Evolutionary conservation across 768 basidiomycete species (phyloP).

Genomic region (Hypholoma fasciculare): DNA sequence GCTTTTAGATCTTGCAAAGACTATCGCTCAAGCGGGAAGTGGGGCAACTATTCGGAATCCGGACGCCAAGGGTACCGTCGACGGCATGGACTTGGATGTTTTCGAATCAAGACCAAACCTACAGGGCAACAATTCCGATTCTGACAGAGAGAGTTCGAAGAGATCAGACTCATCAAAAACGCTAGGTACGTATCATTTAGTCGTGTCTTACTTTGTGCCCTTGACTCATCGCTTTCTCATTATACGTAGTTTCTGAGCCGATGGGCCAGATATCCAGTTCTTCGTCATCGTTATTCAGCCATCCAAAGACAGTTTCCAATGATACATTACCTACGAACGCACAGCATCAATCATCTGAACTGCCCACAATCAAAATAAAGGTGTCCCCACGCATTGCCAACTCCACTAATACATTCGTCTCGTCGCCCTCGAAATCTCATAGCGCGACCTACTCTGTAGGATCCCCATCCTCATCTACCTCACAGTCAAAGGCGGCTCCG

Average conservation of each 20-base stretch:
- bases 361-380: constrained; percentile 1
- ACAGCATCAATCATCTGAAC: not conserved
- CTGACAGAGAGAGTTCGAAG: not conserved
- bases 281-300: too few species aligned
- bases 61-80: not conserved
- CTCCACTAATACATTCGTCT: not conserved
- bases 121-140: not conserved
- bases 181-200: not conserved
- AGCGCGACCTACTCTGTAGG: not conserved
- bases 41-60: too few species aligned
- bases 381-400: not conserved
- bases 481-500: not conserved
- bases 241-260: not conserved
- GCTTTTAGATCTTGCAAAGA: not conserved
- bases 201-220: not conserved
- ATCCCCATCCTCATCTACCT: too few species aligned
- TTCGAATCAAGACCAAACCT: not conserved
- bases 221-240: not conserved
- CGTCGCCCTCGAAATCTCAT: not conserved
- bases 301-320: too few species aligned
- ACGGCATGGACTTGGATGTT: not conserved
- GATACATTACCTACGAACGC: too few species aligned
- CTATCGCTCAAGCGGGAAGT: not conserved
- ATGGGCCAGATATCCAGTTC: too few species aligned
- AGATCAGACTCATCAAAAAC: not conserved